Evolutionary conservation across 2,329 filamentous ascomycete genomes (phyloP).

Genomic region (Neofusicoccum laricinum): DNA sequence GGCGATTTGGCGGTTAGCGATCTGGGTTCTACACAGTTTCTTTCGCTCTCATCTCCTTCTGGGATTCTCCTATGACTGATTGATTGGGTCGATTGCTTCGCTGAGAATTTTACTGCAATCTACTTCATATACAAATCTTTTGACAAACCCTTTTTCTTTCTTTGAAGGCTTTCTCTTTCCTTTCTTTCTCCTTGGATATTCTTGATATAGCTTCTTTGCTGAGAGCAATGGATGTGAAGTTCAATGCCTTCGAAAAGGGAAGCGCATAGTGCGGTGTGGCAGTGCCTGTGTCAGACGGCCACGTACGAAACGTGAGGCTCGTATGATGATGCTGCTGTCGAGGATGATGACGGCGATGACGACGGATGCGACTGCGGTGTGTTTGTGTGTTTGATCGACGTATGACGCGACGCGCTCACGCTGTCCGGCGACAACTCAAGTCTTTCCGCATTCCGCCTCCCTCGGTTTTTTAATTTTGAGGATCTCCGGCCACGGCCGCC

Average conservation of each 20-base stretch:
- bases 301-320: not conserved
- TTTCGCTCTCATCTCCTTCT: not conserved
- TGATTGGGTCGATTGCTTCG: not conserved
- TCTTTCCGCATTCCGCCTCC: not conserved
- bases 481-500: not conserved
- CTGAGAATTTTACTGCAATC: not conserved
- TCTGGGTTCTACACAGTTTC: not conserved
- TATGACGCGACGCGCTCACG: not conserved
- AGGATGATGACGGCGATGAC: not conserved
- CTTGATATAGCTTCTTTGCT: not conserved
- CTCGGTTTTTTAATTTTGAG: not conserved
- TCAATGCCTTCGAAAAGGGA: not conserved
- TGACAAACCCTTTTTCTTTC: not conserved
- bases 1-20: slow-evolving; percentile 6
- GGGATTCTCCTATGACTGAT: not conserved
- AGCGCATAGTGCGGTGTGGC: not conserved
- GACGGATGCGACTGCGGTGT: not conserved
- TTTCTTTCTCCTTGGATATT: not conserved
- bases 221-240: not conserved
- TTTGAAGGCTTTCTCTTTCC: not conserved
- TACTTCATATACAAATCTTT: slow-evolving; percentile 9
- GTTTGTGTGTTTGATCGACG: slow-evolving; percentile 10
- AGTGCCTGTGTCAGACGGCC: not conserved
- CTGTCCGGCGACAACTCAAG: not conserved
- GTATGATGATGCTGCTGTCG: not conserved